Conservation (phyloP, 2,329 filamentous ascomycete species). For the Colletotrichum scovillei region DNA sequence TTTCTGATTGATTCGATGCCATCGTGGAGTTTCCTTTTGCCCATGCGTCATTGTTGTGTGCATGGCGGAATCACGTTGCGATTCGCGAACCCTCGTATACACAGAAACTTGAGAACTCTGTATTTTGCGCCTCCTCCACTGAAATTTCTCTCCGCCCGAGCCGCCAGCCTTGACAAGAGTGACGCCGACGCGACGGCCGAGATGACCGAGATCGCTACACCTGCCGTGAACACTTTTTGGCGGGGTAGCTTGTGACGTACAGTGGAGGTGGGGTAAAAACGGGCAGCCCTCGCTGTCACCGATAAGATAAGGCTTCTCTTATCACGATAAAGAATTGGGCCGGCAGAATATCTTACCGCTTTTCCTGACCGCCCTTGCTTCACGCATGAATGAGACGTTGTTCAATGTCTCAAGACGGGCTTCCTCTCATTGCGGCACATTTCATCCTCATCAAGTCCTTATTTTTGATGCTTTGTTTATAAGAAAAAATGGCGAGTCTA, state of each 20-base stretch:
- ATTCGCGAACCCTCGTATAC: not conserved
- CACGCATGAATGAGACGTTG: constrained; percentile 29
- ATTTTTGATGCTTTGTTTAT: constrained; percentile 1
- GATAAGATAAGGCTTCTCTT: constrained; percentile 14
- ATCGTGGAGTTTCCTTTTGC: not conserved
- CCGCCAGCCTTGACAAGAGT: not conserved
- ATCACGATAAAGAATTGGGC: constrained; percentile 32
- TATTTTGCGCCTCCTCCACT: not conserved
- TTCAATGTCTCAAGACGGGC: constrained; percentile 23
- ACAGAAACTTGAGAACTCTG: not conserved
- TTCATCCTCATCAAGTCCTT: constrained; percentile 16
- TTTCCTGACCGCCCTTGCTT: constrained; percentile 40
- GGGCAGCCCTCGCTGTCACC: not conserved
- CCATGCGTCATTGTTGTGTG: not conserved
- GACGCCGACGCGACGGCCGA: not conserved
- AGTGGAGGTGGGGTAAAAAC: constrained; percentile 16
- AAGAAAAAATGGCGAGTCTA: constrained; percentile 53
- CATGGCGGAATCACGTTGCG: not conserved
- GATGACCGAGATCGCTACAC: constrained; percentile 14
- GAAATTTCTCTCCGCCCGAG: not conserved
- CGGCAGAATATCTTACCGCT: constrained; percentile 45
- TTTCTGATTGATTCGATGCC: not conserved
- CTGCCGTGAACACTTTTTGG: constrained; percentile 9
- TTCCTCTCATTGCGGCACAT: constrained; percentile 5
- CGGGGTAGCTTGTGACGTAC: constrained; percentile 28